A percentile compares a stretch with the other conserved stretches of the same genome.
Conservation (phyloP, 2,329 filamentous ascomycete genomes). For the Phoma sp. region DNA sequence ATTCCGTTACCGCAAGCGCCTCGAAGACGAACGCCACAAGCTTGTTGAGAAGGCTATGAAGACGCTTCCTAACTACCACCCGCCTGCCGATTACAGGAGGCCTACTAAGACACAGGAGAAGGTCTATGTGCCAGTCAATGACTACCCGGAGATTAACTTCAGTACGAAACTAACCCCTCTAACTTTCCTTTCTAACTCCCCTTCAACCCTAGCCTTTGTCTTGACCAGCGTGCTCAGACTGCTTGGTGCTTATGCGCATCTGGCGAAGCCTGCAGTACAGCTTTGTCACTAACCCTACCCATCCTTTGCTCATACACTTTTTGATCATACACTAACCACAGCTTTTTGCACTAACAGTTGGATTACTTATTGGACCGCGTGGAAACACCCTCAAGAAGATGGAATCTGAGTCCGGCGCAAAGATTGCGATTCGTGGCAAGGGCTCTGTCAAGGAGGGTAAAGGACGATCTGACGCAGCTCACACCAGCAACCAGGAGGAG, state of each 20-base stretch:
- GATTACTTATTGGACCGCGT: constrained; percentile 99
- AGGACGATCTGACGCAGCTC: constrained; percentile 96
- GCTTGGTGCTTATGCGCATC: constrained; percentile 38
- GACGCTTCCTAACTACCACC: constrained; percentile 98
- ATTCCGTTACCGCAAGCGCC: constrained; percentile 95
- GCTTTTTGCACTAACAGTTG: constrained; percentile 89
- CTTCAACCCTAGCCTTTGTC: constrained; percentile 52
- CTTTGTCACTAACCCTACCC: constrained; percentile 52
- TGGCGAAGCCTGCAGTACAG: constrained; percentile 46
- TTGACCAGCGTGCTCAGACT: constrained; percentile 54
- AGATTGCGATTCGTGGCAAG: constrained; percentile 99
- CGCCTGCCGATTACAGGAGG: constrained; percentile 96
- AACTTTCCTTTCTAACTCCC: constrained; percentile 54
- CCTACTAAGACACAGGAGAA: constrained; percentile 99
- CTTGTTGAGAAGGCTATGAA: constrained; percentile 99
- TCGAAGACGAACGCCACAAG: constrained; percentile 99
- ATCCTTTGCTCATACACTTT: constrained; percentile 38
- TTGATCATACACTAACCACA: constrained; percentile 82
- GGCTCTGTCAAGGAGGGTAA: constrained; percentile 99
- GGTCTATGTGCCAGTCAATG: constrained; percentile 99
- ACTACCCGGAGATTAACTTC: constrained; percentile 99
- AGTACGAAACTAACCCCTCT: constrained; percentile 99
- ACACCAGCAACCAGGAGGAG: constrained; percentile 99
- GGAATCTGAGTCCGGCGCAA: constrained; percentile 95
- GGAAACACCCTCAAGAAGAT: constrained; percentile 99